A percentile compares a stretch with the other conserved stretches of the same genome.
Conservation (phyloP, 257 asterid species). For the Orobanche coerulescens region DNA sequence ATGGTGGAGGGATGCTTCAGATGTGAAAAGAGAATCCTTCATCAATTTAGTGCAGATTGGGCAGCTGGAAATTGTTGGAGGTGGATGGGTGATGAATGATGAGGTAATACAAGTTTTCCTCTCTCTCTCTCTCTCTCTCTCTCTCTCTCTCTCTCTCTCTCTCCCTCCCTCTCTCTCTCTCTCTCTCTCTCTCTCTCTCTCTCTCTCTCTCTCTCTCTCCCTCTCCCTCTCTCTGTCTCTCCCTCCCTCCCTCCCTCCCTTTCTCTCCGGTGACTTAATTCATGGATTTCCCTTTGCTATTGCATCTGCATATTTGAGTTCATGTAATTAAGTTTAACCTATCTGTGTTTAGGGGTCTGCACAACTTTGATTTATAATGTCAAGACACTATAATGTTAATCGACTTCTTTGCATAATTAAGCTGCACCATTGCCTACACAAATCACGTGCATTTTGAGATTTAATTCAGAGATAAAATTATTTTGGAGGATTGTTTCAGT, state of each 20-base stretch:
- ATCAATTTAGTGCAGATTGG: conserved; percentile 72
- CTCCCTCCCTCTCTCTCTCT: too few species aligned
- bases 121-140: background rate
- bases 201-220: too few species aligned
- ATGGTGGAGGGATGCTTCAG: conserved; percentile 98
- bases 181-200: too few species aligned
- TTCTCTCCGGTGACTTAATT: background rate
- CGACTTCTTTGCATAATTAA: background rate
- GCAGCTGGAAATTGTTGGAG: conserved; percentile 96
- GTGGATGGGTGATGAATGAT: conserved; percentile 99
- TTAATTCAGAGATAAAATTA: background rate
- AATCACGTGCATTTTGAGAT: background rate
- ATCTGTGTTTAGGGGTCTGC: conserved; percentile 9
- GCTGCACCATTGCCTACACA: background rate
- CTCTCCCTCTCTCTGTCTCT: too few species aligned
- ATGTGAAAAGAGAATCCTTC: conserved; percentile 57
- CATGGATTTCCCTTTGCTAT: background rate
- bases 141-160: background rate
- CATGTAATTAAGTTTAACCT: conserved; percentile 2
- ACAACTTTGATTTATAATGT: background rate
- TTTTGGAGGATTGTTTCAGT: background rate
- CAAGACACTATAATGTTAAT: background rate
- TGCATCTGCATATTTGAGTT: background rate
- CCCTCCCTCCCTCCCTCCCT: too few species aligned
- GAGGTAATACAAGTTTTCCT: conserved; percentile 57